Evolutionary conservation across 1,139 yeast genomes (phyloP), one percentile per base, ranked within the genome.

Genomic region (Suhomyces chickasaworum): DNA sequence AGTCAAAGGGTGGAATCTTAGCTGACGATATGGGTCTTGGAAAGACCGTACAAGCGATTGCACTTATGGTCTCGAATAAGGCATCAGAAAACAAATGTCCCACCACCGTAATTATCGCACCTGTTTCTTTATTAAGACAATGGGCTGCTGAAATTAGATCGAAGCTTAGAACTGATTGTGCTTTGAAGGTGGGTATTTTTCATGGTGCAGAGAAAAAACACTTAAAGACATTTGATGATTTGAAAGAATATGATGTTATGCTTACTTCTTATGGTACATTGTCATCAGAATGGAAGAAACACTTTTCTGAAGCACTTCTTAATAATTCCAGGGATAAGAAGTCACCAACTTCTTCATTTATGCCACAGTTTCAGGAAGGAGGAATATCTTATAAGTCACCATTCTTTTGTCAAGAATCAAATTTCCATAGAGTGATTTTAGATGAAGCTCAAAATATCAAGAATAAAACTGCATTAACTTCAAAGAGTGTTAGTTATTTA

Each of bases 21-120:
- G 96, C 96, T 0, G 97, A 90, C 67, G 97, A 88, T 68, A 90
- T 90, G 97, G 97, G 97, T 27, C 70, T 90, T 27, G 97, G 97
- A 50, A 91, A 90, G 64, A 90, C 97, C 0, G 83, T 90, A 36
- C 97, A 90, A 65, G 80, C 89, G 2, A 72, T 89, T 39, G 81
- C 95, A 0, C 63, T 89, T 40, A 81, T 89, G 57, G 59, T 88
- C 48, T 75, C 86, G 2, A 75, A 80, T 58, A 71, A 69, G 48
- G 72, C 86, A 0, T 48, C 56, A 12, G 65, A 68, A 22, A 57
- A 56, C 3, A 50, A 56, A 5, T 49, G 61, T 23, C 82, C 78
- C 54, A 82, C 93, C 0, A 89, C 85, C n/a, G 68, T 91, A 46
- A 78, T 91, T 39, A 78, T 91, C 12, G 91, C 91, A 0, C 97